A percentile compares a stretch with the other conserved stretches of the same genome.
Conservation (phyloP, 192 early-diverging fungal genomes). For the Coemansia sp. region DNA sequence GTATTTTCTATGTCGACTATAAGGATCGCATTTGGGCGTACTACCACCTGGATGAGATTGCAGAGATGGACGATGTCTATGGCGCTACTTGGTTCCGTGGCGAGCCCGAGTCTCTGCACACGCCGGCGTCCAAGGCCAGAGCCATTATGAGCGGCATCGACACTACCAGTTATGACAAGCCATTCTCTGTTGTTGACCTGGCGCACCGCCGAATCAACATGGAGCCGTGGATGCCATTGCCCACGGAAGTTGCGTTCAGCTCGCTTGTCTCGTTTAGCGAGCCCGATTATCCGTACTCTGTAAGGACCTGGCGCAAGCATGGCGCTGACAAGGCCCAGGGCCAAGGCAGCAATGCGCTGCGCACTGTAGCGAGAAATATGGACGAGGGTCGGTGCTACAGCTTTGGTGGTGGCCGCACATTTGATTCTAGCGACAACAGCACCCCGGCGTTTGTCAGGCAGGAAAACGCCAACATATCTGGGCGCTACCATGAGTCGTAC, state of each 20-base stretch:
- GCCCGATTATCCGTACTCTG: slow-evolving; percentile 40
- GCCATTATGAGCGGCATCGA: slow-evolving; percentile 17
- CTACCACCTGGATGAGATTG: slow-evolving; percentile 52
- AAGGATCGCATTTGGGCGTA: slow-evolving; percentile 55
- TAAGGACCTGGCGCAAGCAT: slow-evolving; percentile 31
- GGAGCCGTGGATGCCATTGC: slow-evolving; percentile 49
- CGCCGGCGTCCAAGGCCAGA: slow-evolving; percentile 14
- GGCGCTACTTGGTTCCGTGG: slow-evolving; percentile 47
- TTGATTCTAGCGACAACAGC: slow-evolving; percentile 33
- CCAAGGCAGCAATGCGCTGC: background rate
- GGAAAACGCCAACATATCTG: slow-evolving; percentile 40
- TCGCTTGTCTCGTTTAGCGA: slow-evolving; percentile 12
- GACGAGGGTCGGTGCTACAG: background rate
- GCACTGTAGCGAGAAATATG: background rate
- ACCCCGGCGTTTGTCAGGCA: slow-evolving; percentile 13
- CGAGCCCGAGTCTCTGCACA: slow-evolving; percentile 24
- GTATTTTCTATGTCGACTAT: slow-evolving; percentile 54
- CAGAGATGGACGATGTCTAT: slow-evolving; percentile 54
- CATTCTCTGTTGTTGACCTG: slow-evolving; percentile 46
- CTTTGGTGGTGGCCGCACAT: background rate
- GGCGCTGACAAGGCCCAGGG: background rate
- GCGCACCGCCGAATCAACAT: slow-evolving; percentile 46
- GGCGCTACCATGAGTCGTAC: slow-evolving; percentile 42
- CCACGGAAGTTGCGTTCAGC: slow-evolving; percentile 16
- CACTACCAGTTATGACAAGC: slow-evolving; percentile 34